Base-by-base conservation (phyloP, 306 rosid species). In the Dalbergia cultrata region DNA sequence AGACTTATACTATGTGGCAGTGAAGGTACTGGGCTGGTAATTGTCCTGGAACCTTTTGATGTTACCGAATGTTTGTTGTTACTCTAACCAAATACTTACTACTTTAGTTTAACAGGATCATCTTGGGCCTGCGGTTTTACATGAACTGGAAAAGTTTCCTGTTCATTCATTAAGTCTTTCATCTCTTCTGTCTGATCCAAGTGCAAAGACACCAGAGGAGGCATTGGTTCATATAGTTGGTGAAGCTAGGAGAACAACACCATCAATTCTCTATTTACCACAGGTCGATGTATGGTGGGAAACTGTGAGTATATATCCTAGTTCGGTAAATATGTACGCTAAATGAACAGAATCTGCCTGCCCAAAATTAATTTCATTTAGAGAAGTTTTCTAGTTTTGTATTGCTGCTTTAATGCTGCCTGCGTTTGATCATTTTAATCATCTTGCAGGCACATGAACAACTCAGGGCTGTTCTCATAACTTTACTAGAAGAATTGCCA, bases 91-190 rank as follows among this genome's bases (percentile, higher is more conserved):
- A 70, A 78, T 90, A 95, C 98, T 93, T 91, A 90, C 99, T 91
- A 89, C 86, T 90, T 90, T 93, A 95, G 97, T 91, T 87, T 95
- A 85, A 88, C 99, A 95, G 99, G 99, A 95, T 87, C 99, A 95
- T 88, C 89, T 95, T 88, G 99, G 99, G 77, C 99, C 97, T 78
- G 99, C 99, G 22, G 87, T 95, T 87, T 88, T 95, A 82, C 99
- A 95, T 72, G 98, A 95, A 82, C 89, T 95, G 86, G 99, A 95
- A 91, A 95, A 95, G 63, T 95, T 91, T 84, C 98, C 98, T 22
- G 94, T 95, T 70, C 97, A 93, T 86, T 93, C 98, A 34, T 84
- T 93, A 76, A 97, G 97, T 79, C 95, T 95, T 77, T 93, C 97
- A 62, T 90, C 98, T 72, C 93, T 95, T 74, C 90, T 93, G 61